phyloP scores from a whole-genome alignment of 2,329 filamentous ascomycete species.

The Periconia digitata region DNA sequence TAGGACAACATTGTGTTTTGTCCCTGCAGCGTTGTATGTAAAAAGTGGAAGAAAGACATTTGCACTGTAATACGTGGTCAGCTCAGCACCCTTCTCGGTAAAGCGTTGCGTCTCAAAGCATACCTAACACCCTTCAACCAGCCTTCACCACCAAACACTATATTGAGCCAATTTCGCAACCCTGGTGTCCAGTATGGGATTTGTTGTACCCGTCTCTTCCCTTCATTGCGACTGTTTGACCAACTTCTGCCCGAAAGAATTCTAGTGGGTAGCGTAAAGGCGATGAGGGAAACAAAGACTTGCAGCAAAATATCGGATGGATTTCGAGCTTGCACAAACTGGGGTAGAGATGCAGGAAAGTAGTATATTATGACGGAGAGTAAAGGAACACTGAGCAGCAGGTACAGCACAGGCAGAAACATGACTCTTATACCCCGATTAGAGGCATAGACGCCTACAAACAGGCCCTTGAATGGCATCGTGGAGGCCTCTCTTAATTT shows the following conservation, averaged over 20 bases:
- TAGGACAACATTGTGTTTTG: slow-evolving; percentile 54
- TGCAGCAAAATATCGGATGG: slow-evolving; percentile 34
- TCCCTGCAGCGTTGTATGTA: slow-evolving; percentile 52
- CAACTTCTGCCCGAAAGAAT: slow-evolving; percentile 25
- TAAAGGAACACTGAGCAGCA: slow-evolving; percentile 34
- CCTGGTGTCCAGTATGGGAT: slow-evolving; percentile 63
- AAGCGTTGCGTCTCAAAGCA: slow-evolving; percentile 1
- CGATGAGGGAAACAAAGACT: slow-evolving; percentile 28
- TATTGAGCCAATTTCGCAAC: slow-evolving; percentile 57
- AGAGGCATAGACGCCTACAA: slow-evolving; percentile 36
- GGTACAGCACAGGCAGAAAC: slow-evolving; percentile 39
- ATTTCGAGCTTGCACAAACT: slow-evolving; percentile 23
- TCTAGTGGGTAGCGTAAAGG: slow-evolving; percentile 32
- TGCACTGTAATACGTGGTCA: slow-evolving; percentile 26
- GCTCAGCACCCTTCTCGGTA: not conserved
- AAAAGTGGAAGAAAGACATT: slow-evolving; percentile 47
- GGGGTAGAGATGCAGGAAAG: slow-evolving; percentile 18
- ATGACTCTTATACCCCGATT: slow-evolving; percentile 34
- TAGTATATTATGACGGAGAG: slow-evolving; percentile 23
- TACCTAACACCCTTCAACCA: slow-evolving; percentile 50
- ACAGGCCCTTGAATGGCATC: slow-evolving; percentile 31
- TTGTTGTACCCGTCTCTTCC: slow-evolving; percentile 47
- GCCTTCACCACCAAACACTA: slow-evolving; percentile 47
- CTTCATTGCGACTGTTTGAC: slow-evolving; percentile 23
- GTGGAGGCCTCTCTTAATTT: slow-evolving; percentile 1